A percentile compares a stretch with the other conserved stretches of the same genome.
phyloP scores from a whole-genome alignment of 148 eudicot species.

The Silene uniflora region DNA sequence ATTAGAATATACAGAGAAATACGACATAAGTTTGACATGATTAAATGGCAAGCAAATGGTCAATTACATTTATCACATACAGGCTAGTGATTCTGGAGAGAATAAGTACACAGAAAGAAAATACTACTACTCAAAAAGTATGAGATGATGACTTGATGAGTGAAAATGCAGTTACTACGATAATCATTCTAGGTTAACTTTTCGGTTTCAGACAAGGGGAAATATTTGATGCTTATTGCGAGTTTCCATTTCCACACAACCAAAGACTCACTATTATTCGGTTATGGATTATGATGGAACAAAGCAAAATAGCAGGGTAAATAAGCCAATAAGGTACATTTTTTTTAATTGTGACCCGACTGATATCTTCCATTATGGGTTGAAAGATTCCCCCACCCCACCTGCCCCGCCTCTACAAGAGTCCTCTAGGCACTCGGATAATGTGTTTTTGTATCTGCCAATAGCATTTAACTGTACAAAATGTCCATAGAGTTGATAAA shows the following conservation, averaged over 20 bases:
- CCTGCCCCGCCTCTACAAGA: too few relatives aligned
- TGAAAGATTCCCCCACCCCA: too few relatives aligned
- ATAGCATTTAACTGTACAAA: too few relatives aligned
- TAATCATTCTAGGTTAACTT: background rate
- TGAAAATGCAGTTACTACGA: background rate
- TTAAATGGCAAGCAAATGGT: background rate
- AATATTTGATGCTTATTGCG: background rate
- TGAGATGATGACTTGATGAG: background rate
- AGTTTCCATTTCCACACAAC: too few relatives aligned
- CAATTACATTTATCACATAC: background rate
- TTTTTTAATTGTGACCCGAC: too few relatives aligned
- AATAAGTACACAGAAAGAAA: background rate
- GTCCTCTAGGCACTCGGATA: too few relatives aligned
- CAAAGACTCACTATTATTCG: too few relatives aligned
- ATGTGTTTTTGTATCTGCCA: too few relatives aligned
- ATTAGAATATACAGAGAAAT: conserved; percentile 6
- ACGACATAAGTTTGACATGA: background rate
- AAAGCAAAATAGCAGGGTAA: too few relatives aligned
- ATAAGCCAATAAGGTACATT: too few relatives aligned
- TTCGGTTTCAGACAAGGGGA: background rate
- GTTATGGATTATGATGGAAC: background rate
- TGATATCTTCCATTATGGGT: too few relatives aligned
- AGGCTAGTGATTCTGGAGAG: background rate
- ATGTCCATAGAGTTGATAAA: background rate
- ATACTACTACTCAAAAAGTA: background rate